Evolutionary conservation across 129 eudicot genomes (phyloP).

Genomic region (Tanacetum coccineum): DNA sequence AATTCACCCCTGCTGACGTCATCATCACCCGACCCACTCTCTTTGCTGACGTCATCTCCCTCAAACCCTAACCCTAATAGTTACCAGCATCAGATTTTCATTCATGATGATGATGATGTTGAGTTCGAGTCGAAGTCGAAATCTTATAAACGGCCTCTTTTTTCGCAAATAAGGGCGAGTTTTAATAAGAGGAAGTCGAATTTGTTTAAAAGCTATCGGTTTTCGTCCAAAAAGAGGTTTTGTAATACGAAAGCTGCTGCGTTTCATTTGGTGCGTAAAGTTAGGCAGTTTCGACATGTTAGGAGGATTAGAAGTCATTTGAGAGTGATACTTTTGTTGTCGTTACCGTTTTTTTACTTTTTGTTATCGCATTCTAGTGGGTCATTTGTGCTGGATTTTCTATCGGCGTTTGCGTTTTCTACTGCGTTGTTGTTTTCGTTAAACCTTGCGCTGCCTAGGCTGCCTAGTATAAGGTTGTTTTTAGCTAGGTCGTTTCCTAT

Average conservation of each 20-base stretch:
- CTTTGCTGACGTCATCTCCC: slow-evolving; percentile 12
- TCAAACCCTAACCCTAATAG: slow-evolving; percentile 28
- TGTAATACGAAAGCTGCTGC: slow-evolving; percentile 36
- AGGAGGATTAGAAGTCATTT: slow-evolving; percentile 59
- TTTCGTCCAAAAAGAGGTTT: slow-evolving; percentile 37
- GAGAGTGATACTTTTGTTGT: slow-evolving; percentile 57
- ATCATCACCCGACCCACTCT: slow-evolving; percentile 25
- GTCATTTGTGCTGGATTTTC: slow-evolving; percentile 79
- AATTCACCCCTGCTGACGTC: slow-evolving; percentile 25
- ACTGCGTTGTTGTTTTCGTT: slow-evolving; percentile 82
- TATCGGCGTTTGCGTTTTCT: slow-evolving; percentile 82
- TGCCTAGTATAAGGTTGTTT: slow-evolving; percentile 74
- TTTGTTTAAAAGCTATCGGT: slow-evolving; percentile 38
- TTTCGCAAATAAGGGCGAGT: slow-evolving; percentile 31
- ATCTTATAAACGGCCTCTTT: slow-evolving; percentile 60
- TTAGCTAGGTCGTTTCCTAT: slow-evolving; percentile 68
- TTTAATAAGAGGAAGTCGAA: slow-evolving; percentile 25
- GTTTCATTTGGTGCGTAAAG: slow-evolving; percentile 18
- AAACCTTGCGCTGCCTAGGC: slow-evolving; percentile 72
- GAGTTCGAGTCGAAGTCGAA: slow-evolving; percentile 43
- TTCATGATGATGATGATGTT: slow-evolving; percentile 31
- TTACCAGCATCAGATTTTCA: slow-evolving; percentile 36
- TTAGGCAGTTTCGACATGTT: slow-evolving; percentile 55
- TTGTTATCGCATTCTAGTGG: slow-evolving; percentile 74
- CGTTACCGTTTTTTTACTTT: slow-evolving; percentile 86